Evolutionary conservation across 2,329 filamentous ascomycete species (phyloP), one percentile per base, ranked within the genome.

Genomic region (Grosmannia huntii): DNA sequence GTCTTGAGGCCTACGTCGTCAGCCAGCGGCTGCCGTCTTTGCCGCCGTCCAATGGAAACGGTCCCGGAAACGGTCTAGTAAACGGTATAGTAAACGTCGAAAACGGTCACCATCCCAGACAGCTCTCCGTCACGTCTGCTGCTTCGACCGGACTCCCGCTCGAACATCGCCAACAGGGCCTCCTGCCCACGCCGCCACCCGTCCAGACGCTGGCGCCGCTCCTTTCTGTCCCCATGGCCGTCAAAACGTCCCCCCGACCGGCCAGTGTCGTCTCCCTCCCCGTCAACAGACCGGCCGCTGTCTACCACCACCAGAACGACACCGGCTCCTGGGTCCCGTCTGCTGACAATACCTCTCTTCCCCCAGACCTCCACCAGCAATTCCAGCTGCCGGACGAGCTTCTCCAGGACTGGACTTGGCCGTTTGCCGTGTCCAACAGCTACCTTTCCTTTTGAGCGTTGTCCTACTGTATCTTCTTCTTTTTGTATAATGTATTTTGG

Each of bases 381-480:
- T 55, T 58, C 57, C 57, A 58, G 53, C 23, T 58, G 25, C 57
- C 52, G 5, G 52, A 58, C 52, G 57, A 58, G 61, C 49, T 62
- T 14, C 31, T 61, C 54, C 61, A 62, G 54, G 61, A 59, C 58
- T 60, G 57, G 59, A 59, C 58, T 2, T 62, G 61, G 60, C 61
- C 61, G 4, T 62, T 61, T 58, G 56, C 56, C 38, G 58, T 61
- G 54, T 61, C 61, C n/a, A 62, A 61, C 52, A 60, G 36, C 46
- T 62, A 61, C 31, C 56, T 62, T 44, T 61, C 57, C 2, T 62
- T 58, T 49, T 58, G 41, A 52, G 27, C 31, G 4, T 19, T 27
- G 11, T 25, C 14, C 28, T 28, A n/a, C n/a, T n/a, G n/a, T n/a
- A n/a, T n/a, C n/a, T n/a, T n/a, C n/a, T n/a, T n/a, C n/a, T n/a